Conservation (phyloP, 768 basidiomycete genomes). For the Suillus ampliporus region DNA sequence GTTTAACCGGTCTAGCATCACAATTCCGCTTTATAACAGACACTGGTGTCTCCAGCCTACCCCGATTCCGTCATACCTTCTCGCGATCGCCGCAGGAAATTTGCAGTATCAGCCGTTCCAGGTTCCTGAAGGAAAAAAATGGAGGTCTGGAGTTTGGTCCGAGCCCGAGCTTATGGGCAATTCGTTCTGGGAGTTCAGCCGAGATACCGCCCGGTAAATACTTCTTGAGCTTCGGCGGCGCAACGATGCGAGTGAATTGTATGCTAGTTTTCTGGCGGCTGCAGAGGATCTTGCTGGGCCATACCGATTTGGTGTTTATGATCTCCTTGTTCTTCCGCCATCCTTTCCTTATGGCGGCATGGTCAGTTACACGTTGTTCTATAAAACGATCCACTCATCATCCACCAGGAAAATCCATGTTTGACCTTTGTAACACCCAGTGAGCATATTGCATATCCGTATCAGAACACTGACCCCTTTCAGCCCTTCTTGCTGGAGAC, state of each 20-base stretch:
- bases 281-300: constrained; percentile 55
- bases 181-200: constrained; percentile 60
- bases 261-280: constrained; percentile 47
- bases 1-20: constrained; percentile 6
- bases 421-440: constrained; percentile 60
- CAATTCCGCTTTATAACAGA: background rate
- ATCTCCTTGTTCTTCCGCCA: constrained; percentile 60
- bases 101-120: constrained; percentile 52
- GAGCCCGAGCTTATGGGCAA: constrained; percentile 59
- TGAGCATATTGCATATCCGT: constrained; percentile 20
- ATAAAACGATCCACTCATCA: background rate
- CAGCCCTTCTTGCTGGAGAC: constrained; percentile 61
- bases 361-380: constrained; percentile 30
- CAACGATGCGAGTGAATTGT: background rate
- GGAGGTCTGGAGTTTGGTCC: constrained; percentile 64
- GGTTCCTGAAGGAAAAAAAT: constrained; percentile 45
- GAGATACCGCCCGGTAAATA: constrained; percentile 54
- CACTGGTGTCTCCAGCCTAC: constrained; percentile 43
- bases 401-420: constrained; percentile 55
- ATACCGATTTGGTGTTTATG: constrained; percentile 62
- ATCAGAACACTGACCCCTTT: constrained; percentile 6
- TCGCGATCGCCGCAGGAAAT: constrained; percentile 65
- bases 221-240: background rate
- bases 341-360: constrained; percentile 65
- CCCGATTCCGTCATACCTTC: constrained; percentile 61